Evolutionary conservation across 305 asterid species (phyloP).

Genomic region (Ajuga reptans): DNA sequence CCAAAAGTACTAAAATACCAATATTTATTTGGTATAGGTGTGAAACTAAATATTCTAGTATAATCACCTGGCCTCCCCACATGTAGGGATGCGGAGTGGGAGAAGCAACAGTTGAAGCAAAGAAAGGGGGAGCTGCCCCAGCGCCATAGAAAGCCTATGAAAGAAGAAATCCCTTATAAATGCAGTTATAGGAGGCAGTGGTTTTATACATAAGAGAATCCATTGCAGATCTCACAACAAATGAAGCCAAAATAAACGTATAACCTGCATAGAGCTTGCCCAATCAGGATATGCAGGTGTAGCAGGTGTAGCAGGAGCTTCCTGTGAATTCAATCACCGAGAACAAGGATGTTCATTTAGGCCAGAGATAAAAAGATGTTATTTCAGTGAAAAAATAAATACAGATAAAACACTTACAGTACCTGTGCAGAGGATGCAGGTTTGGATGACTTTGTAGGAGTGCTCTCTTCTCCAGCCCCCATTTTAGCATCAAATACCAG

Average conservation of each 20-base stretch:
- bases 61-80: slow-evolving; percentile 89
- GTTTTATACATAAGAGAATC: not conserved
- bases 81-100: slow-evolving; percentile 82
- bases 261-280: slow-evolving; percentile 81
- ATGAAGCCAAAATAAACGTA: slow-evolving; percentile 6
- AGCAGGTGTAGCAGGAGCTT: slow-evolving; percentile 47
- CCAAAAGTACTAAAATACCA: not conserved
- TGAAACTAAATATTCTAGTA: slow-evolving; percentile 6
- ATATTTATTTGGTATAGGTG: not conserved
- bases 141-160: slow-evolving; percentile 80
- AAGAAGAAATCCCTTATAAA: slow-evolving; percentile 6
- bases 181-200: not conserved
- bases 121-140: slow-evolving; percentile 82
- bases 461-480: slow-evolving; percentile 70
- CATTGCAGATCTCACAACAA: not conserved
- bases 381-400: slow-evolving; percentile 3
- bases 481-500: slow-evolving; percentile 35
- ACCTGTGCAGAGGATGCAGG: slow-evolving; percentile 55
- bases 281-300: slow-evolving; percentile 76
- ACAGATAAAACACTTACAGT: slow-evolving; percentile 7
- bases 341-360: not conserved
- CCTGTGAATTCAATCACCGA: slow-evolving; percentile 39
- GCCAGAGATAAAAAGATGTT: not conserved
- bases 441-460: slow-evolving; percentile 58
- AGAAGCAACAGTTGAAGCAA: slow-evolving; percentile 82